These are phyloP conservation scores for Colletotrichum aenigma DNA, from an alignment of 2,329 filamentous ascomycete species.

Conservation along the genomic window DNA sequence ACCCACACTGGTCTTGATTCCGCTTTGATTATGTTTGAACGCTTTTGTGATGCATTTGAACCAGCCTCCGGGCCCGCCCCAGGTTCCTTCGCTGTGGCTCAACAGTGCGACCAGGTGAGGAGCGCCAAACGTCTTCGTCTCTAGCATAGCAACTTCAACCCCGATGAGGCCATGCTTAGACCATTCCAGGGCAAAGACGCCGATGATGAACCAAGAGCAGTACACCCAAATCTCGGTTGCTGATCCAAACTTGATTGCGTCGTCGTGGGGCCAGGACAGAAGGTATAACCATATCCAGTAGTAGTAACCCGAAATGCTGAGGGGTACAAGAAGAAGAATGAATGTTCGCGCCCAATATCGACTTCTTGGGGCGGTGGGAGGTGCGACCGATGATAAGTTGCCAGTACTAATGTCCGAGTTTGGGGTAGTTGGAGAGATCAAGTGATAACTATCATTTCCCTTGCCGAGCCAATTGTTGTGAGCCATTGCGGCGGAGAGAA, in stretches of 20 bases:
- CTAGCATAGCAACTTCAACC: conserved; percentile 19
- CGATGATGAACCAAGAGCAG: conserved; percentile 23
- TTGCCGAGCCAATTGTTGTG: neutral
- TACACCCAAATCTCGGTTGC: neutral
- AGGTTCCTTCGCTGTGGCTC: neutral
- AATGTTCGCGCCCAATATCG: neutral
- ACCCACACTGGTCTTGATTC: rapidly evolving
- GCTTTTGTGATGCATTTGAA: neutral
- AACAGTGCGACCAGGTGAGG: neutral
- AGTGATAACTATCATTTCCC: neutral
- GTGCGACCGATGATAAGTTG: neutral
- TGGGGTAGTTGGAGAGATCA: neutral
- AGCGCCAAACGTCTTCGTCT: neutral
- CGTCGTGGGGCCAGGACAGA: neutral
- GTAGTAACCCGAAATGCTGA: neutral
- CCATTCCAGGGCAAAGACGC: conserved; percentile 22
- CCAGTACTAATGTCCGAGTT: neutral
- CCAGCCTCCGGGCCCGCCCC: conserved; percentile 21
- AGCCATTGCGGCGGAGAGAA: neutral
- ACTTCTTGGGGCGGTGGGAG: neutral
- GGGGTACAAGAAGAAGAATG: neutral
- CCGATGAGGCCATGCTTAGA: conserved; percentile 19
- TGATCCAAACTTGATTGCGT: neutral
- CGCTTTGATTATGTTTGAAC: neutral
- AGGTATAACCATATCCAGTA: neutral